Conservation (phyloP, 129 eudicot species). For the Flaveria sonorensis region DNA sequence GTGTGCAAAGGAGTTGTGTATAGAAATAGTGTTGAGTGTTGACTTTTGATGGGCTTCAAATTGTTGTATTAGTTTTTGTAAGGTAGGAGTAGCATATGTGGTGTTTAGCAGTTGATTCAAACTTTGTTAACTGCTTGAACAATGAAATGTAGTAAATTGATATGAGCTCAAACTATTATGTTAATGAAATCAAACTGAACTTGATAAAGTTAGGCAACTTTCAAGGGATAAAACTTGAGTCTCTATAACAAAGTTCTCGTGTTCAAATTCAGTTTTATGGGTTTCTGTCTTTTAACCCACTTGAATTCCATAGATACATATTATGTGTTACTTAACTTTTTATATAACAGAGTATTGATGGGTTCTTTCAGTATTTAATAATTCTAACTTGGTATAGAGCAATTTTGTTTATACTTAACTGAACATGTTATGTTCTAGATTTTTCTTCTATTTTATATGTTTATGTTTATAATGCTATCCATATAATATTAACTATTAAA, state of each 20-base stretch:
- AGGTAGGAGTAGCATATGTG: constrained; percentile 9
- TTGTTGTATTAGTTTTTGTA: constrained; percentile 28
- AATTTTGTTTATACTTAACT: too few species aligned
- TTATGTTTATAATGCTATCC: background rate
- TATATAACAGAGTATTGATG: too few species aligned
- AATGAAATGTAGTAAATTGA: background rate
- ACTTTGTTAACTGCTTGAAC: background rate
- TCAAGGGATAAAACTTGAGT: too few species aligned
- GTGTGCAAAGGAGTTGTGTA: constrained; percentile 36
- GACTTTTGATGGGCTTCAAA: constrained; percentile 39
- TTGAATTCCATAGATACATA: too few species aligned
- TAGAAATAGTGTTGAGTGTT: constrained; percentile 16
- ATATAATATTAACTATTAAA: background rate
- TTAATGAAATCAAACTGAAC: background rate
- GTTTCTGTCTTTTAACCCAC: background rate
- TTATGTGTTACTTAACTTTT: too few species aligned
- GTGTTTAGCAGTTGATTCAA: background rate
- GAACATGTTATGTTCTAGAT: too few species aligned
- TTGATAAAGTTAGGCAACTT: too few species aligned
- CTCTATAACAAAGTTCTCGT: too few species aligned
- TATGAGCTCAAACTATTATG: background rate
- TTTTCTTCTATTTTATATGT: too few species aligned
- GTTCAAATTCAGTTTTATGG: too few species aligned
- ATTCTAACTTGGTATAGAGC: too few species aligned
- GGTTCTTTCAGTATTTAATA: too few species aligned